Conservation (phyloP, 371 early-diverging fungal genomes). For the Syncephalis plumigaleata region DNA sequence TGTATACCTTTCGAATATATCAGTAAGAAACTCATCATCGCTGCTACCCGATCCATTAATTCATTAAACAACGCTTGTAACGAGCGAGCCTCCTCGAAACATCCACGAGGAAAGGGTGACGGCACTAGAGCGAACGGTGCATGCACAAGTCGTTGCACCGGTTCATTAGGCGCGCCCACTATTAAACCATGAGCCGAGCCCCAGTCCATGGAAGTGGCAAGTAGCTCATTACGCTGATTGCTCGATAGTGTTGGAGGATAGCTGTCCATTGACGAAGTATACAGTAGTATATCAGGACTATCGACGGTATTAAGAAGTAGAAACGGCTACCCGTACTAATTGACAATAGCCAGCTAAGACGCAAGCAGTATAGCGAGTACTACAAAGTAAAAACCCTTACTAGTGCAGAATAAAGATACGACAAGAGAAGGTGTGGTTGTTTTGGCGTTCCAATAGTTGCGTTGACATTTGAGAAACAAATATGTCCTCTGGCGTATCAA, state of each 20-base stretch:
- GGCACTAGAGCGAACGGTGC: slow-evolving; percentile 86
- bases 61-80: slow-evolving; percentile 70
- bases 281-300: too few species aligned
- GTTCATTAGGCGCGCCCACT: slow-evolving; percentile 32
- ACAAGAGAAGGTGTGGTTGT: too few species aligned
- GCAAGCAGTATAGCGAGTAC: too few species aligned
- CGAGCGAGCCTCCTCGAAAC: slow-evolving; percentile 51
- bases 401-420: too few species aligned
- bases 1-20: slow-evolving; percentile 62
- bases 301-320: too few species aligned
- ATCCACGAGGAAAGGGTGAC: slow-evolving; percentile 56
- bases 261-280: too few species aligned
- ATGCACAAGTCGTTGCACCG: slow-evolving; percentile 26
- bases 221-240: slow-evolving; percentile 11
- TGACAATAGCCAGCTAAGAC: too few species aligned
- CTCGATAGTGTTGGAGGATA: not conserved
- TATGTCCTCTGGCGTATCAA: too few species aligned
- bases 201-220: slow-evolving; percentile 54
- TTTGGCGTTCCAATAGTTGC: too few species aligned
- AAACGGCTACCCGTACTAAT: too few species aligned
- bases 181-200: slow-evolving; percentile 60
- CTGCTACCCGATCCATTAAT: slow-evolving; percentile 62
- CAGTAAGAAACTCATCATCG: slow-evolving; percentile 56
- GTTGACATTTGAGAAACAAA: too few species aligned
- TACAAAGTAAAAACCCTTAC: too few species aligned